Percentiles rank a stretch among this genome's conserved stretches.
Evolutionary conservation across 768 basidiomycete genomes (phyloP).

Genomic region (Boletus vinaceobasis): DNA sequence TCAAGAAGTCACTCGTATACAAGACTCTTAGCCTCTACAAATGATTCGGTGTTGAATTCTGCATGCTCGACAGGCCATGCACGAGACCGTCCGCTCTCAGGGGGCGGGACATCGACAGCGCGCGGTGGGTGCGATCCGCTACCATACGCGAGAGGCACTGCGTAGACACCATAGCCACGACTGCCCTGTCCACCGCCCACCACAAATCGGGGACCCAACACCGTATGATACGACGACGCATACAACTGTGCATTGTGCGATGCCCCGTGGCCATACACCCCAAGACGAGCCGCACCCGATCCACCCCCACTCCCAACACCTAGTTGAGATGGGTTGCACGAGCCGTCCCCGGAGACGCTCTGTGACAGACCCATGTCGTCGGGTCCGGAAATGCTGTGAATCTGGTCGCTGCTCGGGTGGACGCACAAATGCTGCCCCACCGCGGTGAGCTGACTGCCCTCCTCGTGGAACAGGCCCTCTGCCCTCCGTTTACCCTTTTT

Average conservation of each 20-base stretch:
- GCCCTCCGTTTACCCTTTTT: conserved; percentile 29
- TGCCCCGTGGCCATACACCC: not conserved
- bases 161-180: not conserved
- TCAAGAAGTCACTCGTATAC: too few relatives aligned
- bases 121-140: not conserved
- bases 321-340: conserved; percentile 18
- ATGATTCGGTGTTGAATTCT: too few relatives aligned
- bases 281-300: conserved; percentile 14
- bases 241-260: not conserved
- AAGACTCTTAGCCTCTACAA: too few relatives aligned
- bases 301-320: conserved; percentile 15
- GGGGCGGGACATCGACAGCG: not conserved
- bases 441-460: not conserved
- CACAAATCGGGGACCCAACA: conserved; percentile 11
- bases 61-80: not conserved
- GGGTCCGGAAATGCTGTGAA: conserved; percentile 17
- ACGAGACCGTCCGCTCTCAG: conserved; percentile 5
- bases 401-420: conserved; percentile 10
- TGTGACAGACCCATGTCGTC: conserved; percentile 19
- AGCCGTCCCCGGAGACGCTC: conserved; percentile 3
- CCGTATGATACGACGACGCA: conserved; percentile 11
- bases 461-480: conserved; percentile 14
- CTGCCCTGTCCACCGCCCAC: not conserved
- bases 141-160: not conserved
- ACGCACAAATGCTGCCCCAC: not conserved